Evolutionary conservation across 1,284 basidiomycete species (phyloP).

Genomic region (Sporisorium reilianum): DNA sequence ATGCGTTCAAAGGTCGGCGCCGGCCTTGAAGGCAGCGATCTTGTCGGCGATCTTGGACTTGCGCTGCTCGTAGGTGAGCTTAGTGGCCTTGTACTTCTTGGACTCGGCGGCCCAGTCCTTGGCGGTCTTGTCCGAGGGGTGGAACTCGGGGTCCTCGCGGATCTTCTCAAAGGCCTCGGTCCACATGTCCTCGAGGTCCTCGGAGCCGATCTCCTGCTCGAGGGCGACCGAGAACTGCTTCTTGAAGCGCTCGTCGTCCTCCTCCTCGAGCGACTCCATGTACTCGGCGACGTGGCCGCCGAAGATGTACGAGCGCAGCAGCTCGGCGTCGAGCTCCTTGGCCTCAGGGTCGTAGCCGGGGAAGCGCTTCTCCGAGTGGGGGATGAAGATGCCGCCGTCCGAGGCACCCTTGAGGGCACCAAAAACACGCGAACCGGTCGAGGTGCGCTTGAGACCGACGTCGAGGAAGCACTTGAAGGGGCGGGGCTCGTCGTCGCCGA

Average conservation of each 20-base stretch:
- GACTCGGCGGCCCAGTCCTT: constrained; percentile 91
- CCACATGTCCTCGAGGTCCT: constrained; percentile 98
- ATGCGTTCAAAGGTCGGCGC: constrained; percentile 41
- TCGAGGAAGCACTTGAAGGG: constrained; percentile 99
- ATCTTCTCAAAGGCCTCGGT: constrained; percentile 83
- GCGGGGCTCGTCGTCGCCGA: constrained; percentile 92
- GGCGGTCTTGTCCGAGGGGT: constrained; percentile 84
- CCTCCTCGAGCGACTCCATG: constrained; percentile 99
- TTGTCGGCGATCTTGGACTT: constrained; percentile 66
- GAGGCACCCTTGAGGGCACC: constrained; percentile 99
- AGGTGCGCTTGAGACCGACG: constrained; percentile 97
- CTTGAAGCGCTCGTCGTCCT: constrained; percentile 99
- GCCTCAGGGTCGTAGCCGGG: constrained; percentile 95
- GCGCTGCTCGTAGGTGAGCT: constrained; percentile 80
- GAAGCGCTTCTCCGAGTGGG: constrained; percentile 98
- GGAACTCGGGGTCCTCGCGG: constrained; percentile 92
- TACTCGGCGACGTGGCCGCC: constrained; percentile 99
- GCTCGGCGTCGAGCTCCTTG: constrained; percentile 94
- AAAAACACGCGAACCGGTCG: constrained; percentile 97
- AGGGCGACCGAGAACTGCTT: constrained; percentile 97
- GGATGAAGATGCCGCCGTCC: constrained; percentile 97
- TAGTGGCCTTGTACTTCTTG: constrained; percentile 79
- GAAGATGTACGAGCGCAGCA: constrained; percentile 96
- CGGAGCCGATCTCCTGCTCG: constrained; percentile 92
- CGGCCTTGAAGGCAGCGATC: constrained; percentile 64